Conservation (phyloP, 2,329 filamentous ascomycete genomes). For the Talaromyces albobiverticillius region DNA sequence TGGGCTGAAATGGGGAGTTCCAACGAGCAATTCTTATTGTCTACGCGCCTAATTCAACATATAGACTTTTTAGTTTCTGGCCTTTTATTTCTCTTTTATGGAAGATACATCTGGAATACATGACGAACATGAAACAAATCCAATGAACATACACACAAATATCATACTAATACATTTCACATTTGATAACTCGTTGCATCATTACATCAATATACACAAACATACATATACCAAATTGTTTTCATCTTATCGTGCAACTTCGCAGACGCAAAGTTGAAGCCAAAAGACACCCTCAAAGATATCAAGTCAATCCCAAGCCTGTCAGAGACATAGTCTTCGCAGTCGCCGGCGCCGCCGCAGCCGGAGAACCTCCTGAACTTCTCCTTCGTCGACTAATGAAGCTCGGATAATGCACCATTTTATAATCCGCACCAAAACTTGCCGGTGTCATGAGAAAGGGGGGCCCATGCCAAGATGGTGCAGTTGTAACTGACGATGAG, state of each 20-base stretch:
- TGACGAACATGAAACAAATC: background rate
- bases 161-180: background rate
- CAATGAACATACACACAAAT: background rate
- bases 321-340: slow-evolving; percentile 1
- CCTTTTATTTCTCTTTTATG: background rate
- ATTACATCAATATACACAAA: slow-evolving; percentile 6
- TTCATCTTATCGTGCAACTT: background rate
- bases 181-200: background rate
- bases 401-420: slow-evolving; percentile 12
- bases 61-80: background rate
- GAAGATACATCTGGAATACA: background rate
- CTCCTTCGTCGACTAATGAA: slow-evolving; percentile 1
- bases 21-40: background rate
- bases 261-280: background rate
- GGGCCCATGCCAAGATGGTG: slow-evolving; percentile 6
- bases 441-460: slow-evolving; percentile 13
- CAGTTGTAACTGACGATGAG: slow-evolving; percentile 19
- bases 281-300: background rate
- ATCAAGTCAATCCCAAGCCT: slow-evolving; percentile 9
- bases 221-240: background rate
- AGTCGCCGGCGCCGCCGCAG: slow-evolving; percentile 13
- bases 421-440: slow-evolving; percentile 10
- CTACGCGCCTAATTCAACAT: background rate
- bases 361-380: slow-evolving; percentile 17
- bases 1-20: background rate